phyloP scores from a whole-genome alignment of 2,329 filamentous ascomycete species.

The Colletotrichum sp. region DNA sequence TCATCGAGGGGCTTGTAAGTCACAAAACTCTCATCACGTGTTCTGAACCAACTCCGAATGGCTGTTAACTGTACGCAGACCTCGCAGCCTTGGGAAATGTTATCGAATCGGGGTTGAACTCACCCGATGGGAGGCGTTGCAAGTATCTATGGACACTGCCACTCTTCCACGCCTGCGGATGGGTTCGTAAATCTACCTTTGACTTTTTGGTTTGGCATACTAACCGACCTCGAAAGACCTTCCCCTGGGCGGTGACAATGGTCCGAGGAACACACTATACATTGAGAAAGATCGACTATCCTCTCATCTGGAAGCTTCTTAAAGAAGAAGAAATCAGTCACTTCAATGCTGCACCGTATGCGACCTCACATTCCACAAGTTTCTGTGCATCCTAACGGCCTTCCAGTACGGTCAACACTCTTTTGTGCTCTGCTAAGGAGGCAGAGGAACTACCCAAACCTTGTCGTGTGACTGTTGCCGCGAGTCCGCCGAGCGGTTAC shows the following conservation, averaged over 20 bases:
- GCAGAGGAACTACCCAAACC: slow-evolving; percentile 67
- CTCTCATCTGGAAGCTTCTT: slow-evolving; percentile 87
- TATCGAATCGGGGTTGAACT: slow-evolving; percentile 86
- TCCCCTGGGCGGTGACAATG: slow-evolving; percentile 91
- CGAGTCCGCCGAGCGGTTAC: slow-evolving; percentile 86
- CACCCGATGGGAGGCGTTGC: slow-evolving; percentile 65
- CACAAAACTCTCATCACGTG: background rate
- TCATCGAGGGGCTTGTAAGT: slow-evolving; percentile 75
- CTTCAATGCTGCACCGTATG: slow-evolving; percentile 85
- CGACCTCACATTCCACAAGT: background rate
- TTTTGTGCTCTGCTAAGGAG: slow-evolving; percentile 82
- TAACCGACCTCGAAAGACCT: slow-evolving; percentile 36
- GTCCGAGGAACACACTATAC: slow-evolving; percentile 81
- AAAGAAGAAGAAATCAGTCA: slow-evolving; percentile 90
- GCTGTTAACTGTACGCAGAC: slow-evolving; percentile 40
- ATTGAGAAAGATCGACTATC: slow-evolving; percentile 93
- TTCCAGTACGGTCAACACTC: slow-evolving; percentile 82
- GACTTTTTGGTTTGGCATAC: background rate
- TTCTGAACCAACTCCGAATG: background rate
- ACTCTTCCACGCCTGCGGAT: slow-evolving; percentile 79
- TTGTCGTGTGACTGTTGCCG: slow-evolving; percentile 90
- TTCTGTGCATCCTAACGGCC: background rate
- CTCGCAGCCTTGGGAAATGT: slow-evolving; percentile 84
- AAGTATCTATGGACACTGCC: slow-evolving; percentile 92
- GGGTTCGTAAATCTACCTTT: slow-evolving; percentile 45